Evolutionary conservation across 495 filamentous ascomycete species (phyloP).

Genomic region (Podospora tetraspora): DNA sequence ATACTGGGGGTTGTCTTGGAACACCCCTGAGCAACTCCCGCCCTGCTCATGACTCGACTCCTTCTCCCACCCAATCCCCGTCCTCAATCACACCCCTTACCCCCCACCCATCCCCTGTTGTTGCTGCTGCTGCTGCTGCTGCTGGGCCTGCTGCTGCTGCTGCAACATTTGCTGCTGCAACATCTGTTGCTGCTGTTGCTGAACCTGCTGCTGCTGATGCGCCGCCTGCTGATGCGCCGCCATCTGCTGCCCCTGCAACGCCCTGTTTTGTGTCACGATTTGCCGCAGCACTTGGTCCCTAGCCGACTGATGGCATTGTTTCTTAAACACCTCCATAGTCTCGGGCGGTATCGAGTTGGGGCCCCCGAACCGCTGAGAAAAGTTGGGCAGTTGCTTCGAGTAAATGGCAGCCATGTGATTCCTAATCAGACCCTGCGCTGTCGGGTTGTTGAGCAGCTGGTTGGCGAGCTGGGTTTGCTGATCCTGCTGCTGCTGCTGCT

Average conservation of each 20-base stretch:
- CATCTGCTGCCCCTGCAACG: conserved; percentile 21
- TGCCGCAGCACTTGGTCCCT: conserved; percentile 15
- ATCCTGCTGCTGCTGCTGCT: conserved; percentile 36
- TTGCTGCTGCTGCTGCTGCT: background rate
- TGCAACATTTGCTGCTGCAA: background rate
- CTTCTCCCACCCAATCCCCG: too few relatives aligned
- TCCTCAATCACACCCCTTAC: background rate
- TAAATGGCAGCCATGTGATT: conserved; percentile 41
- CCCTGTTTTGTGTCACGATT: conserved; percentile 18
- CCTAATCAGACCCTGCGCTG: conserved; percentile 18
- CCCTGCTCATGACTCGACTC: too few relatives aligned
- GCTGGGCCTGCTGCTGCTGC: background rate
- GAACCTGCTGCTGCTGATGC: background rate
- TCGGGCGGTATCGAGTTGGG: conserved; percentile 33
- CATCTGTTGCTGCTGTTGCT: background rate
- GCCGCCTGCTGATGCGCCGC: conserved; percentile 31
- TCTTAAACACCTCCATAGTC: conserved; percentile 29
- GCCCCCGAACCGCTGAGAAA: conserved; percentile 36
- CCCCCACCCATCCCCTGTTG: background rate
- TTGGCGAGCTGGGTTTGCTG: conserved; percentile 12
- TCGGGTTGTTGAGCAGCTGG: conserved; percentile 5
- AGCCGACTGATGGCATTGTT: conserved; percentile 20
- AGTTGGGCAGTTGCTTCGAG: conserved; percentile 42
- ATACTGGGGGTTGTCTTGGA: background rate
- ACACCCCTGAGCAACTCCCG: background rate